These are phyloP conservation scores for Heterobasidion annosum DNA, from an alignment of 1,284 basidiomycete species.

Conservation along the genomic window DNA sequence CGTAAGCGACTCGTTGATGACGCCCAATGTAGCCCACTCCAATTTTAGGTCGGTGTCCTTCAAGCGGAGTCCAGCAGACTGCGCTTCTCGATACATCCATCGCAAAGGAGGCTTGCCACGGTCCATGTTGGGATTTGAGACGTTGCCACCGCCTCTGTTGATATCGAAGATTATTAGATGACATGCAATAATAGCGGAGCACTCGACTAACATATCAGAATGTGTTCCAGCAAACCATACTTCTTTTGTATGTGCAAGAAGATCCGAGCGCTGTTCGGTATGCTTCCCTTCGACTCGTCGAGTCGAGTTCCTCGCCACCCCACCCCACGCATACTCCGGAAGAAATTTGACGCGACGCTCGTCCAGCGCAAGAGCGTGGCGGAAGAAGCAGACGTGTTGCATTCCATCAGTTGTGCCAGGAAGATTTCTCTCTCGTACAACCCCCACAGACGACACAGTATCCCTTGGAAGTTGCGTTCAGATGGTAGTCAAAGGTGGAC, in stretches of 20 bases:
- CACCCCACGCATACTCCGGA: slow-evolving; percentile 11
- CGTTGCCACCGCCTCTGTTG: slow-evolving; percentile 13
- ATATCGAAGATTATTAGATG: not conserved
- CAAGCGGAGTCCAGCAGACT: slow-evolving; percentile 5
- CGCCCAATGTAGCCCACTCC: not conserved
- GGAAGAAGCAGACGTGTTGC: slow-evolving; percentile 23
- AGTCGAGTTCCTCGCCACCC: not conserved
- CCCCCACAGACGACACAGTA: slow-evolving; percentile 23
- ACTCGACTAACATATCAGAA: slow-evolving; percentile 14
- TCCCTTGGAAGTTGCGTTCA: slow-evolving; percentile 11
- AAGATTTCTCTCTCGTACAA: slow-evolving; percentile 16
- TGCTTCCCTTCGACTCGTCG: not conserved
- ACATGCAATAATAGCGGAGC: not conserved
- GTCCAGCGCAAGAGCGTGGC: slow-evolving; percentile 19
- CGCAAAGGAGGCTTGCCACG: slow-evolving; percentile 4
- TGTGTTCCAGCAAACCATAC: slow-evolving; percentile 17
- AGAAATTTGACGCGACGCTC: slow-evolving; percentile 18
- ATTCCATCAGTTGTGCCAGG: slow-evolving; percentile 14
- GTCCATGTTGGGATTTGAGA: slow-evolving; percentile 8
- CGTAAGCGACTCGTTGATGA: slow-evolving; percentile 13
- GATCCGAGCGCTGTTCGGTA: not conserved
- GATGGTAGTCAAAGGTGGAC: not conserved
- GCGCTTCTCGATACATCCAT: slow-evolving; percentile 15
- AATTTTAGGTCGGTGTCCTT: not conserved
- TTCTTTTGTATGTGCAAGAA: slow-evolving; percentile 8